phyloP scores from a whole-genome alignment of 331 rosid species.

The Cydonia oblonga region DNA sequence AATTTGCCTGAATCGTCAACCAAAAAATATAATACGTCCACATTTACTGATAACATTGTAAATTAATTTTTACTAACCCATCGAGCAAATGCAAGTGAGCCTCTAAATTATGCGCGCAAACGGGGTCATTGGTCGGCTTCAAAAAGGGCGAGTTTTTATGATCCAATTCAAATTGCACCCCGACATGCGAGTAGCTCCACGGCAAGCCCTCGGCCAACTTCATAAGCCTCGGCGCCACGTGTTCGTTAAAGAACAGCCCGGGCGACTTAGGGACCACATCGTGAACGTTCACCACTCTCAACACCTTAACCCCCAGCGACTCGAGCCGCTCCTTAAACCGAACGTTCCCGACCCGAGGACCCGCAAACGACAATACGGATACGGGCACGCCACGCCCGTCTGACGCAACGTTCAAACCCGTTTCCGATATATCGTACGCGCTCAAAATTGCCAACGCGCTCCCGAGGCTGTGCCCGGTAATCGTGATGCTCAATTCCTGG shows the following conservation, averaged over 20 bases:
- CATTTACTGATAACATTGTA: not conserved
- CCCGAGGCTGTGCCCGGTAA: slow-evolving; percentile 77
- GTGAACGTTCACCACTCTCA: slow-evolving; percentile 58
- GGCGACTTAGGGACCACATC: slow-evolving; percentile 66
- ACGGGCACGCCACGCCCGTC: slow-evolving; percentile 36
- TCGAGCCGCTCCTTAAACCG: slow-evolving; percentile 63
- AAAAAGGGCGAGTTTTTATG: slow-evolving; percentile 57
- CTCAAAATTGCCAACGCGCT: slow-evolving; percentile 60
- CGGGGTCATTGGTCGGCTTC: slow-evolving; percentile 39
- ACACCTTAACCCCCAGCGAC: slow-evolving; percentile 47
- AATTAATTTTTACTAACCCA: slow-evolving; percentile 30
- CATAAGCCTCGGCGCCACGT: slow-evolving; percentile 32
- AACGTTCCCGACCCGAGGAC: slow-evolving; percentile 72
- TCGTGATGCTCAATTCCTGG: slow-evolving; percentile 67
- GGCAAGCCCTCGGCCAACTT: slow-evolving; percentile 49
- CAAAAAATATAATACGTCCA: too few species aligned
- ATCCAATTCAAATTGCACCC: slow-evolving; percentile 54
- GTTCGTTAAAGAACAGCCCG: slow-evolving; percentile 55
- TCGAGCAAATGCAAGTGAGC: slow-evolving; percentile 73
- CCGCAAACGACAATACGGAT: slow-evolving; percentile 50
- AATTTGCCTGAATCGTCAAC: too few species aligned
- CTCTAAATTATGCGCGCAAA: slow-evolving; percentile 61
- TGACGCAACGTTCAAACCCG: slow-evolving; percentile 32
- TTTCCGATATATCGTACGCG: slow-evolving; percentile 58
- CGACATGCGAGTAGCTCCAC: slow-evolving; percentile 79